Conservation (phyloP, 1,139 yeast genomes). For the Kurtzmaniella quercitrusa region DNA sequence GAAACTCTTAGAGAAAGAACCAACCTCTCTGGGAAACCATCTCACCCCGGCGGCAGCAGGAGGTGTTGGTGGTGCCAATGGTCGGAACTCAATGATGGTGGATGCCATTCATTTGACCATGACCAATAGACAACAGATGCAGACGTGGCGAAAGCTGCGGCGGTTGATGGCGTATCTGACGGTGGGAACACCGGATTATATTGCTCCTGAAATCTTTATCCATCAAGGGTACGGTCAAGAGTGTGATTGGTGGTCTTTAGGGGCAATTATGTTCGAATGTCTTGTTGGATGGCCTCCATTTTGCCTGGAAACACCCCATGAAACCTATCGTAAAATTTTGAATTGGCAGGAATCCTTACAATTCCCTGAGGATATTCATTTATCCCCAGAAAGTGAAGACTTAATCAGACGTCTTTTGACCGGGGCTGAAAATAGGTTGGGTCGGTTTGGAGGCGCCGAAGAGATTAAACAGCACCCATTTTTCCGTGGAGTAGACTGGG, state of each 20-base stretch:
- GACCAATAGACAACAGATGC: constrained; percentile 95
- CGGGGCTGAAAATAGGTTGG: constrained; percentile 79
- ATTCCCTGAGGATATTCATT: constrained; percentile 93
- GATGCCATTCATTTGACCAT: constrained; percentile 94
- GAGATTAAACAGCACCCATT: constrained; percentile 92
- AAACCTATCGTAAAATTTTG: constrained; percentile 89
- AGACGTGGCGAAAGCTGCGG: constrained; percentile 96
- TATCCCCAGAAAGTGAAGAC: constrained; percentile 92
- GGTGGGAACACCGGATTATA: constrained; percentile 98
- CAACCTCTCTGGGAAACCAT: constrained; percentile 17
- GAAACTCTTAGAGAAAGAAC: constrained; percentile 64
- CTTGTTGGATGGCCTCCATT: constrained; percentile 99
- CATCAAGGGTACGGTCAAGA: constrained; percentile 99
- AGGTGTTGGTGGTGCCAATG: constrained; percentile 13
- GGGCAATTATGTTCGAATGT: constrained; percentile 99
- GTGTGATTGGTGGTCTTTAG: constrained; percentile 99
- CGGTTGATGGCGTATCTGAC: constrained; percentile 97
- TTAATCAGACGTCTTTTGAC: constrained; percentile 79
- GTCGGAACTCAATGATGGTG: constrained; percentile 81
- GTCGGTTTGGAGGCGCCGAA: constrained; percentile 89
- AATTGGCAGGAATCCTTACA: constrained; percentile 92
- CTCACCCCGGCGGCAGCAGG: constrained; percentile 17
- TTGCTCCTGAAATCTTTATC: constrained; percentile 95
- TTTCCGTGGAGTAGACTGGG: constrained; percentile 97
- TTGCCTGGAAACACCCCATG: constrained; percentile 98